Conservation (phyloP, 2,329 filamentous ascomycete species). For the Cylindrodendrum hubeiense region DNA sequence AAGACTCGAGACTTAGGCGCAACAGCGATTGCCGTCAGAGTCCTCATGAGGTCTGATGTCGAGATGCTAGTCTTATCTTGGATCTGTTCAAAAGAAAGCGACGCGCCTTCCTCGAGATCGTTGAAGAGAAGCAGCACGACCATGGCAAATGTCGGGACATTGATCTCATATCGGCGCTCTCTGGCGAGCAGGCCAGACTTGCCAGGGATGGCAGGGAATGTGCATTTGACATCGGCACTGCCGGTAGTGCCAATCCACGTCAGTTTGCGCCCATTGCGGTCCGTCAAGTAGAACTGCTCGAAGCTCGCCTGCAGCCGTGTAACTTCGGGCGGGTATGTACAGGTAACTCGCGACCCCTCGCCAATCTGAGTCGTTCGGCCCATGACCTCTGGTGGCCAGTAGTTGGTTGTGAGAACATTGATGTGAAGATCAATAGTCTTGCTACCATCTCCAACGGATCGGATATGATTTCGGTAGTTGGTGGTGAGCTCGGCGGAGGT, state of each 20-base stretch:
- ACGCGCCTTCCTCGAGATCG: conserved; percentile 68
- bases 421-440: conserved; percentile 81
- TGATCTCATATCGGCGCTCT: conserved; percentile 87
- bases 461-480: conserved; percentile 79
- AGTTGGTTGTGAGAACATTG: conserved; percentile 90
- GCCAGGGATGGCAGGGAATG: conserved; percentile 78
- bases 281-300: conserved; percentile 87
- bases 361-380: conserved; percentile 67
- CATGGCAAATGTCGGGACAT: conserved; percentile 94
- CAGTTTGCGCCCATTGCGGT: conserved; percentile 88
- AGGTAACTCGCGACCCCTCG: conserved; percentile 58
- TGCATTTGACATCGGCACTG: conserved; percentile 86
- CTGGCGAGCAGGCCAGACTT: conserved; percentile 73
- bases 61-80: conserved; percentile 86
- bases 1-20: conserved; percentile 87
- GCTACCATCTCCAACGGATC: conserved; percentile 60
- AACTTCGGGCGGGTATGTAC: conserved; percentile 82
- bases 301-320: conserved; percentile 85
- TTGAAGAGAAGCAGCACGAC: conserved; percentile 92
- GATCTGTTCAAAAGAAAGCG: conserved; percentile 79
- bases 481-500: conserved; percentile 86
- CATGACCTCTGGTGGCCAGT: conserved; percentile 95
- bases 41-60: conserved; percentile 77
- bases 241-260: conserved; percentile 83
- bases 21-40: conserved; percentile 84